Evolutionary conservation across 2,329 filamentous ascomycete genomes (phyloP), one percentile per base, ranked within the genome.

Genomic region (Eutypa lata): DNA sequence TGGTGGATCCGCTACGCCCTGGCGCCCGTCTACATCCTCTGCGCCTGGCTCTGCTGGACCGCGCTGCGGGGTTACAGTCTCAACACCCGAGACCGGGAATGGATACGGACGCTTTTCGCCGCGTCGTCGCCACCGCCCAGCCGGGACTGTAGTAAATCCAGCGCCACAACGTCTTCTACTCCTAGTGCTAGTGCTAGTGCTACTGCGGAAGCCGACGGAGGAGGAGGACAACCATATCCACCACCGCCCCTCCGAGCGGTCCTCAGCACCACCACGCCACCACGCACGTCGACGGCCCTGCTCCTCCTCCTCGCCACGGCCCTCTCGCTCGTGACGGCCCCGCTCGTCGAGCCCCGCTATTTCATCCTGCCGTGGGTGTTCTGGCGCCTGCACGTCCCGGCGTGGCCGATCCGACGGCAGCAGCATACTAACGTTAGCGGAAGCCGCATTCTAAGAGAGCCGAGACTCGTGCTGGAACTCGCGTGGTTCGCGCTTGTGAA

Each of bases 301-400:
- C 71, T 87, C 22, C 78, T 83, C 57, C 69, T 96, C 7, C 72
- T 85, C 4, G 81, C 92, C 0, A 91, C 91, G 0, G 66, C 87
- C 0, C 76, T 96, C 3, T 93, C 90, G 0, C 81, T 99, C 13
- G 74, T 96, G 51, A 94, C 91, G 1, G 92, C 94, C 0, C 92
- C 94, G 0, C 80, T 99, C 1, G 93, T 99, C 10, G 94, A 99
- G 69, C 94, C 94, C 14, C 83, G 94, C 14, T 99, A 99, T 71
- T 96, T 96, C 70, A 95, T 99, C 66, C 79, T 97, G 13, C 92
- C 93, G 0, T 99, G 91, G 91, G 82, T 97, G 8, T 86, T 97
- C 63, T 97, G 92, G 90, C 82, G 94, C 1, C 73, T 73, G 73
- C 47, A 19, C 37, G 54, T 18, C 51, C 59, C 45, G 52, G 56